Evolutionary conservation across 1,284 basidiomycete species (phyloP), one percentile per base, ranked within the genome.

Genomic region (Xerocomus minutiporus): DNA sequence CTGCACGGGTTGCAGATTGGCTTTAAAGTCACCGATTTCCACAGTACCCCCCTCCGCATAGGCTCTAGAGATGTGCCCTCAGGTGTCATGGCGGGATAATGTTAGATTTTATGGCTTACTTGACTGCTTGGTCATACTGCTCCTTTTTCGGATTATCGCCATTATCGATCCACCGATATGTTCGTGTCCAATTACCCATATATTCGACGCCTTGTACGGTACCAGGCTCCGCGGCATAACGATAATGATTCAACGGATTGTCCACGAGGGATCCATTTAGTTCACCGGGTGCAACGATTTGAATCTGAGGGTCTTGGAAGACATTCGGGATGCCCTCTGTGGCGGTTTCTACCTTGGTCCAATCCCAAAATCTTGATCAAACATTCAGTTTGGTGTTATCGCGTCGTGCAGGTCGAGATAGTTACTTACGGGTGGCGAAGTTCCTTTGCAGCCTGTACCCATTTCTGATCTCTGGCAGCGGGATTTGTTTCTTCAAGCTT

Each of bases 241-340:
- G 20, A 40, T 62, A 62, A 7, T 62, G 60, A 35, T 58, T 60
- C 49, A 62, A 46, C 1, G 58, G 60, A 38, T 59, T 61, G 13
- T 29, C 3, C 7, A 59, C 48, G 0, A 15, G 11, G 23, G 6
- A 15, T 3, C 2, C 8, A 1, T 2, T 9, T 13, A 28, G n/a
- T 26, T 51, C 48, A 9, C 46, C 46, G 12, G 54, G 53, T 12
- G 39, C 34, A 1, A 8, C 25, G 2, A 59, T 60, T 1, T 3
- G 2, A 2, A 59, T 15, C 0, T 9, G n/a, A 1, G 48, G 0
- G 0, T 50, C 15, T 31, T 60, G 58, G 6, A 40, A n/a, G n/a
- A n/a, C n/a, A n/a, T n/a, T n/a, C n/a, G n/a, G n/a, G n/a, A n/a
- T n/a, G n/a, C n/a, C n/a, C n/a, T n/a, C n/a, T n/a, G n/a, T n/a